Base-by-base conservation (phyloP, 192 early-diverging fungal genomes). In the Backusella circina region DNA sequence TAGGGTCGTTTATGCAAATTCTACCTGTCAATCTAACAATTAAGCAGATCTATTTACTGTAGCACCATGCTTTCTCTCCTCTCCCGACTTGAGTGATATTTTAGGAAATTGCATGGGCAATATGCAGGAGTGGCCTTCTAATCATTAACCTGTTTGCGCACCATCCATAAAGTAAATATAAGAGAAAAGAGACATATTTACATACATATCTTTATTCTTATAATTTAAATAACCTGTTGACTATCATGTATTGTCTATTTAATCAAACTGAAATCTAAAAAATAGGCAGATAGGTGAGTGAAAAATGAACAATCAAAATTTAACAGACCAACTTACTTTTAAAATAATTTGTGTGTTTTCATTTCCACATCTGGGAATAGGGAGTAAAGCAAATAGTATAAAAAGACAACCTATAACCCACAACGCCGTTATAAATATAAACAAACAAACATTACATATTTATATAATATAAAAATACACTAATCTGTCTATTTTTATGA, bases 71-170 rank as follows among this genome's bases (percentile, higher is more conserved):
- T 26, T 61, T 28, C 21, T 61, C 54, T 61, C 23, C 12, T 28
- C 54, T 61, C 26, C 26, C 54, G 13, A 61, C 9, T n/a, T 61
- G 2, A 61, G 18, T 61, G 54, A 61, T 28, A 28, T 61, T 61
- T 61, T 61, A 61, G 54, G 54, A 61, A 61, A 61, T 61, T 61
- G 54, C 54, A 61, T 61, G 23, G 54, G 54, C 23, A 61, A 61
- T 61, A 61, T 61, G 54, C 54, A 61, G 54, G 54, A 61, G 54
- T 61, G 54, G 23, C 54, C 26, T 28, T 61, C 23, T 28, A 28
- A 13, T 26, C 54, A 61, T 28, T 61, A 61, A 61, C 54, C 54
- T 61, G 54, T 61, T 61, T 61, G 54, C 7, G 23, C 1, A 61
- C 10, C n/a, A 61, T 26, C 26, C 54, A 61, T 28, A 61, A 61